Percentiles rank a stretch among this genome's conserved stretches.
Evolutionary conservation across 768 basidiomycete genomes (phyloP).

Genomic region (Tulasnella sp.): DNA sequence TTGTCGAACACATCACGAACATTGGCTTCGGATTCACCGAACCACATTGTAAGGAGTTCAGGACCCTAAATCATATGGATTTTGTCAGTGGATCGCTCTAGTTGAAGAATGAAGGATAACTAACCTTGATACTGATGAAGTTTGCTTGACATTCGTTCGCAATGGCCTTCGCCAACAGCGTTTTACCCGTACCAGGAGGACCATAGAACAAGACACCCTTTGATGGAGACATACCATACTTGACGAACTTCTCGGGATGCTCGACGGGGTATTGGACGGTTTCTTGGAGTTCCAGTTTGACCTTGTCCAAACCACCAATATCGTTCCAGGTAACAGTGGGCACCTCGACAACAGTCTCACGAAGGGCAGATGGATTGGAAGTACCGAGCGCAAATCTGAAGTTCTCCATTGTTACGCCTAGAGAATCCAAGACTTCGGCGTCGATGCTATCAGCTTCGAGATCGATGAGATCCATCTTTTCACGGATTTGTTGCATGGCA

Average conservation of each 20-base stretch:
- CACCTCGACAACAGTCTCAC: constrained; percentile 98
- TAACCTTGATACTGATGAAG: constrained; percentile 95
- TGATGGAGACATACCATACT: constrained; percentile 99
- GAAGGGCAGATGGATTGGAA: constrained; percentile 95
- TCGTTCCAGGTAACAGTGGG: constrained; percentile 99
- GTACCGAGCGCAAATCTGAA: constrained; percentile 98
- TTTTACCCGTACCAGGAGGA: constrained; percentile 99
- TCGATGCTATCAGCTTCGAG: constrained; percentile 97
- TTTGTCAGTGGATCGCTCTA: constrained; percentile 5
- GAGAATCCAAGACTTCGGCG: constrained; percentile 95
- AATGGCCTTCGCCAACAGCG: constrained; percentile 94
- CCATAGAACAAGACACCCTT: constrained; percentile 99
- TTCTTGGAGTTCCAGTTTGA: constrained; percentile 98
- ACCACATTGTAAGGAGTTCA: constrained; percentile 99
- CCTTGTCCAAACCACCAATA: constrained; percentile 97
- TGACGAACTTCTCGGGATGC: constrained; percentile 99
- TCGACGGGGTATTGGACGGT: constrained; percentile 99
- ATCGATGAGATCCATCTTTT: constrained; percentile 98
- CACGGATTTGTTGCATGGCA: constrained; percentile 99
- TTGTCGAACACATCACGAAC: constrained; percentile 99
- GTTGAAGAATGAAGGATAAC: not conserved
- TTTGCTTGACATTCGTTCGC: constrained; percentile 99
- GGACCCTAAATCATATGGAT: constrained; percentile 47
- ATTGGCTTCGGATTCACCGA: constrained; percentile 99
- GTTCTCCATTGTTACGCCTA: constrained; percentile 99